These are phyloP conservation scores for Pyrus pyrifolia DNA, from an alignment of 306 rosid genomes.

Conservation along the genomic window DNA sequence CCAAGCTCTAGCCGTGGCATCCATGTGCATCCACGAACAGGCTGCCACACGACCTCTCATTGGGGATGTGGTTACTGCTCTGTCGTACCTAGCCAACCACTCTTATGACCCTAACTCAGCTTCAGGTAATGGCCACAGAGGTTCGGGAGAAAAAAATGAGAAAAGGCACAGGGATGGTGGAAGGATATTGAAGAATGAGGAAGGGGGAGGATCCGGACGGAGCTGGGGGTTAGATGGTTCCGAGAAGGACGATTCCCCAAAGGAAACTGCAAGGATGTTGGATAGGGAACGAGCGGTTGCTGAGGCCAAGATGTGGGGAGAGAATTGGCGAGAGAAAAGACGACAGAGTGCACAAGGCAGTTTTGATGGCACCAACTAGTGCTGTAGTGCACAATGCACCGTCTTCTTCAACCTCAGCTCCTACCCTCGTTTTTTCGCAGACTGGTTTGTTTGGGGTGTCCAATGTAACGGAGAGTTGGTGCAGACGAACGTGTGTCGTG, in stretches of 20 bases:
- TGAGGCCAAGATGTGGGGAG: constrained; percentile 95
- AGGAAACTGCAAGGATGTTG: constrained; percentile 66
- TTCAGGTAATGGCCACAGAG: constrained; percentile 48
- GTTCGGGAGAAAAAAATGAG: constrained; percentile 54
- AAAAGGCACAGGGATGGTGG: constrained; percentile 61
- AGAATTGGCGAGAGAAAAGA: constrained; percentile 81
- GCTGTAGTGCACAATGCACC: constrained; percentile 8
- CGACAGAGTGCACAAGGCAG: constrained; percentile 56
- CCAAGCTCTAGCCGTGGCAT: constrained; percentile 92
- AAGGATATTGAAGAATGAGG: constrained; percentile 57
- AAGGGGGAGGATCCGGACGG: constrained; percentile 66
- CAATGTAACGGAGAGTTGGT: constrained; percentile 21
- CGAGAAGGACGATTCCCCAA: constrained; percentile 81
- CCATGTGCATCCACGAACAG: constrained; percentile 91
- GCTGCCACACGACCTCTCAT: constrained; percentile 88
- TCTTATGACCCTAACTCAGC: constrained; percentile 51
- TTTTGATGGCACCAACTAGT: constrained; percentile 58
- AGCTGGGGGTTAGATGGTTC: constrained; percentile 80
- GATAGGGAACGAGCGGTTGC: constrained; percentile 89
- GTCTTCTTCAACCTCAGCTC: constrained; percentile 10
- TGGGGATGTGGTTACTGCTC: constrained; percentile 90
- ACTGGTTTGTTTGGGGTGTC: constrained; percentile 10
- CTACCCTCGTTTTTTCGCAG: constrained; percentile 15
- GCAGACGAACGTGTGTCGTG: constrained; percentile 23
- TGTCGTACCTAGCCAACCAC: constrained; percentile 80